Base-by-base conservation (phyloP, 257 asterid species). In the Solanum neorickii region DNA sequence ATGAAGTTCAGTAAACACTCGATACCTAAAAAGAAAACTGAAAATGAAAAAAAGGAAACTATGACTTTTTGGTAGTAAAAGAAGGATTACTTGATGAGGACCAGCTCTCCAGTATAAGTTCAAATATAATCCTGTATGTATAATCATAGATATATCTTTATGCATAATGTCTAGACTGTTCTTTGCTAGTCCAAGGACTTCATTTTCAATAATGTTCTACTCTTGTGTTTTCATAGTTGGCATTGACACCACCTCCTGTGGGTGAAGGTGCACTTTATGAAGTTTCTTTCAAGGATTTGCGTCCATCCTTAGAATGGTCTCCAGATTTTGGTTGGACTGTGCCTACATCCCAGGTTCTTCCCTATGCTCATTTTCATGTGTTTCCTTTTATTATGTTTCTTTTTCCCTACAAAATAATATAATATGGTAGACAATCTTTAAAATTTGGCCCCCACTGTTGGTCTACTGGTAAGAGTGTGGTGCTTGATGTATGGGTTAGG, bases 231-330 rank as follows among this genome's bases (percentile, higher is more conserved):
- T 49, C 68, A 11, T 85, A 97, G 99, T 86, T 97, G 80, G 91
- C 92, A 89, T 90, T 97, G 91, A 75, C 83, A 5, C 93, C 87
- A 66, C 92, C 87, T 25, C 99, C 99, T 70, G 27, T 78, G 56
- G 99, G 99, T 33, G 98, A 95, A 92, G 99, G 99, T 52, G 31
- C 41, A 18, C 16, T 83, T 47, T 94, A 97, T 89, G 90, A 86
- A 49, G 93, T 82, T 89, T 56, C 25, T 31, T 65, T 94, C 68
- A 88, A 91, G 90, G 97, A 94, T 89, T 47, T 97, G 74, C 98
- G 99, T 65, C 98, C 98, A 52, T 94, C 98, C 83, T 92, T 97
- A 72, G 93, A 93, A 68, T 97, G 99, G 99, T 93, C 98, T 83
- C 93, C 86, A 3, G 86, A 93, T 69, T 68, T 73, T 87, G 98